Evolutionary conservation across 2,329 filamentous ascomycete genomes (phyloP), one percentile per base, ranked within the genome.

Genomic region (Nemania sp.): DNA sequence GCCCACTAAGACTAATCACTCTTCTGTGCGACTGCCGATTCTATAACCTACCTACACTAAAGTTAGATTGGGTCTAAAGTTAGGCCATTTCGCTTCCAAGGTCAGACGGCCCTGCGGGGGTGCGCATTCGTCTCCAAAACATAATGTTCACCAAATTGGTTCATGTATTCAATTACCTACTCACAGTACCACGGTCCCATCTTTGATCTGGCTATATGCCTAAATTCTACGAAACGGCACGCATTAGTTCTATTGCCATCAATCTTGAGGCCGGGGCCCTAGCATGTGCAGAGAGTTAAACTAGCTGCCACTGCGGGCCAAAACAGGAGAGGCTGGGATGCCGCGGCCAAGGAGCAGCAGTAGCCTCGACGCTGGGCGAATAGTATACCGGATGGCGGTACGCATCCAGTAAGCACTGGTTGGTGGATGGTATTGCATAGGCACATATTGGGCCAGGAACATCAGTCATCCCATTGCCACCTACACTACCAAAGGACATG

Each of bases 51-150:
- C n/a, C n/a, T n/a, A n/a, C n/a, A n/a, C n/a, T n/a, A 5, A 24
- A 11, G n/a, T 11, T 30, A 39, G 52, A 55, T 52, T 36, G 41
- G 44, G 45, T 41, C 52, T 55, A 52, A 58, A 55, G 56, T 55
- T 55, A 50, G 49, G 41, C 44, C 49, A 52, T 59, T 52, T 56
- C 52, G 52, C 52, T 47, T 49, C 44, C 23, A 41, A 36, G 42
- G 45, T 47, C 28, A 24, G 15, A 53, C 46, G 44, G 39, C 42
- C 34, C 43, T 47, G 26, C 45, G 26, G 31, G 39, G 40, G 23
- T n/a, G n/a, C n/a, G n/a, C 39, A 39, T 49, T 42, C 30, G 34
- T 39, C 44, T 56, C 31, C 22, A 34, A 37, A 24, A 26, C 22
- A 41, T 17, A n/a, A 14, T n/a, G n/a, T n/a, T n/a, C n/a, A n/a